phyloP scores from a whole-genome alignment of 2,329 filamentous ascomycete genomes.

The Tolypocladium tundrense region DNA sequence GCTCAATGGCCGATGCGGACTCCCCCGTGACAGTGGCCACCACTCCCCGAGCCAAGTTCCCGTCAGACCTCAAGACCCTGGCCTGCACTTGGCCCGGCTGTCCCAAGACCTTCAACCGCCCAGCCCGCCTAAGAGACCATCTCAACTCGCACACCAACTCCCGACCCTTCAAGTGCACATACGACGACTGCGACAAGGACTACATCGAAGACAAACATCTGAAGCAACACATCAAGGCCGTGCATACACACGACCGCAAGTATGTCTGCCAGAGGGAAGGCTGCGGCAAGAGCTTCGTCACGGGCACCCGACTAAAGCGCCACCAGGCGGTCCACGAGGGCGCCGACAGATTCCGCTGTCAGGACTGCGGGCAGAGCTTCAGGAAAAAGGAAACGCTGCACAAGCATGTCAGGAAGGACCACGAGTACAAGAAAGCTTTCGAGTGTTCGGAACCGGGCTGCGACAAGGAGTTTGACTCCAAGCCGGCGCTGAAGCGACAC shows the following conservation, averaged over 20 bases:
- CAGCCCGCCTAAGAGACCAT: constrained; percentile 69
- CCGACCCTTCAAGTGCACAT: constrained; percentile 64
- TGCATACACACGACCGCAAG: constrained; percentile 61
- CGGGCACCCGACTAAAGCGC: constrained; percentile 63
- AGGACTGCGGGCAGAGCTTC: constrained; percentile 67
- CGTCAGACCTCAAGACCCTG: constrained; percentile 67
- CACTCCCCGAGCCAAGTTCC: constrained; percentile 42
- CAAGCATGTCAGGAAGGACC: constrained; percentile 68
- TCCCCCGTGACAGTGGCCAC: constrained; percentile 23
- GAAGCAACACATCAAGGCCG: constrained; percentile 72
- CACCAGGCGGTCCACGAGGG: constrained; percentile 69
- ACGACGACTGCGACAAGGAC: constrained; percentile 65
- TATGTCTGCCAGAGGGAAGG: constrained; percentile 61
- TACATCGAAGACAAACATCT: constrained; percentile 84
- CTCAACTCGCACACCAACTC: constrained; percentile 78
- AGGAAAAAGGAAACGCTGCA: constrained; percentile 80
- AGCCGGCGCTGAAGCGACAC: constrained; percentile 62
- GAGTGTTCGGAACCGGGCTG: constrained; percentile 56
- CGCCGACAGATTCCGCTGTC: constrained; percentile 65
- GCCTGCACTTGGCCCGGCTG: constrained; percentile 66
- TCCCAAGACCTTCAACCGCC: constrained; percentile 77
- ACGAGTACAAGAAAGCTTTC: constrained; percentile 63
- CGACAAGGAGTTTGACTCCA: constrained; percentile 60
- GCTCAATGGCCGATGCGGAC: constrained; percentile 19
- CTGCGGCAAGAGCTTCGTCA: constrained; percentile 75